Evolutionary conservation across 139 green algal genomes (phyloP), one percentile per base, ranked within the genome.

Genomic region (Gonium pectorale): DNA sequence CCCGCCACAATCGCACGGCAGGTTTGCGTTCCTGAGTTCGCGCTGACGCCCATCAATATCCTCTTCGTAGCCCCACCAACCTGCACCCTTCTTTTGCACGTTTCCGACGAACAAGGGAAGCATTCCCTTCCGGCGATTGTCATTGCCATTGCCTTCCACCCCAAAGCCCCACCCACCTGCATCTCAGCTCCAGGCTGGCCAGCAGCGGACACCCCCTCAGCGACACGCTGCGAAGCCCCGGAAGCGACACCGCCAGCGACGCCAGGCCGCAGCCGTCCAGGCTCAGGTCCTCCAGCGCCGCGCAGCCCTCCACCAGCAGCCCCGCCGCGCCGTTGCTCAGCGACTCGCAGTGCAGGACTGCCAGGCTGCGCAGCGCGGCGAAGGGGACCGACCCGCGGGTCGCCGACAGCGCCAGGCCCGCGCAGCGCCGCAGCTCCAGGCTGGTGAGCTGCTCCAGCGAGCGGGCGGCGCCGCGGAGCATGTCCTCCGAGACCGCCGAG

Each of bases 191-290:
- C 70, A 95, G 85, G 41, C 64, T 40, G 3, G 49, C 43, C 81
- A 95, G 89, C 44, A 89, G 51, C n/a, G 33, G 31, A 74, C 88
- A 92, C 56, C 85, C 87, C 68, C 81, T 88, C 17, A 94, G 67
- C 62, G 92, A 88, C 69, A 95, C 84, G 13, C 83, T 56, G 19
- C 46, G 37, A 9, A 95, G 80, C 9, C 40, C 19, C 2, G 86
- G 85, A 85, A 94, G 86, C 40, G 69, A 74, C 68, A 94, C 60
- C 2, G 81, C 78, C 37, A 93, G 72, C n/a, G 41, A 71, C 35
- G 79, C 69, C 15, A 91, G 80, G 17, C 79, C 86, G 46, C 91
- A 85, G 5, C 83, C 88, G 35, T 81, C 74, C 74, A 81, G 37
- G 38, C 41, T 38, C 54, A 81, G 56, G 40, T 81, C 56, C 74